A percentile compares a stretch with the other conserved stretches of the same genome.
Evolutionary conservation across 495 filamentous ascomycete species (phyloP).

Genomic region (Xylaria cubensis): DNA sequence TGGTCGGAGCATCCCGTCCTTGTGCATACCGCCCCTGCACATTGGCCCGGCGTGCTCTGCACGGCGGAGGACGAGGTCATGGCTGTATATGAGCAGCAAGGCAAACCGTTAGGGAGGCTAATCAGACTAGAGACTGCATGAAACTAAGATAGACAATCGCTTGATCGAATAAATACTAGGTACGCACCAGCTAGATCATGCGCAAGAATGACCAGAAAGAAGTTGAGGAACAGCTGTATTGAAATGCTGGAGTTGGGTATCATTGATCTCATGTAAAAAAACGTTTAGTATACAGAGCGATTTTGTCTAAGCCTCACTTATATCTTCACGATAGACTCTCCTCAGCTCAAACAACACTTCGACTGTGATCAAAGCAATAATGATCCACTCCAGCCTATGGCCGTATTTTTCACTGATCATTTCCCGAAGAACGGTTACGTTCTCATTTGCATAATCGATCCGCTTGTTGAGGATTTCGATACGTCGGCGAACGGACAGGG

Average conservation of each 20-base stretch:
- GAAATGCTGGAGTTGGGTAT: constrained; percentile 21
- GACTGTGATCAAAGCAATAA: constrained; percentile 90
- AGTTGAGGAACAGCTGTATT: no score
- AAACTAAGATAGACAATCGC: background rate
- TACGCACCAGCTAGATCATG: background rate
- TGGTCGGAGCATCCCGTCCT: constrained; percentile 31
- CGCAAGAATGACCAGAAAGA: background rate
- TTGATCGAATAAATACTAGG: background rate
- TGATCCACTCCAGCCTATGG: constrained; percentile 92
- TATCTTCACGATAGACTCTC: constrained; percentile 45
- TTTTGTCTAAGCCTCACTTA: constrained; percentile 19
- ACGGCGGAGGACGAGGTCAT: constrained; percentile 35
- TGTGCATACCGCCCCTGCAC: constrained; percentile 34
- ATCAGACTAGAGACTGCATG: background rate
- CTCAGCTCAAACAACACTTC: constrained; percentile 76
- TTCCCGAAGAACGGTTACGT: constrained; percentile 86
- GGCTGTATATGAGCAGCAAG: constrained; percentile 38
- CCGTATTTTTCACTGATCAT: constrained; percentile 89
- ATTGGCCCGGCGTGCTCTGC: constrained; percentile 36
- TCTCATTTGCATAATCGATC: constrained; percentile 97
- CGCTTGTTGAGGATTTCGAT: constrained; percentile 94
- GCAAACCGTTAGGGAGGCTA: constrained; percentile 34
- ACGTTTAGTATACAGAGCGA: background rate
- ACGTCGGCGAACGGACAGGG: constrained; percentile 89
- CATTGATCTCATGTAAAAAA: background rate